Conservation (phyloP, 345 rosid species). For the Cardamine resedifolia region DNA sequence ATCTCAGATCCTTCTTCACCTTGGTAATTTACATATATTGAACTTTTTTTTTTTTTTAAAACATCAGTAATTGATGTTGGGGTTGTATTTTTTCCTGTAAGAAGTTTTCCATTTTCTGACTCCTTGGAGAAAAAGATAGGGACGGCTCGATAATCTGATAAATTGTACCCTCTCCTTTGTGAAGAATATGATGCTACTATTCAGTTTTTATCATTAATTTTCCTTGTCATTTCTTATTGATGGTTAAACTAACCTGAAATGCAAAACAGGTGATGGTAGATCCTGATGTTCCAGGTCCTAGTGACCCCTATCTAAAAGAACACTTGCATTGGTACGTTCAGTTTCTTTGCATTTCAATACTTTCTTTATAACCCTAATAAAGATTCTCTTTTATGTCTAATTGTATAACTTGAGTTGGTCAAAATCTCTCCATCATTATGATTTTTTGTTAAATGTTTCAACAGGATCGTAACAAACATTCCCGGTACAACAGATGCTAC, state of each 20-base stretch:
- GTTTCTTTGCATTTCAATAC: background rate
- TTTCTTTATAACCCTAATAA: slow-evolving; percentile 4
- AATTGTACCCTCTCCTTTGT: background rate
- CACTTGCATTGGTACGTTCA: slow-evolving; percentile 63
- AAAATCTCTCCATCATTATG: background rate
- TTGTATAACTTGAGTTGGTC: slow-evolving; percentile 3
- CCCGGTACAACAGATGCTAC: slow-evolving; percentile 72
- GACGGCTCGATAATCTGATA: slow-evolving; percentile 1
- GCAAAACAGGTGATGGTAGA: slow-evolving; percentile 60
- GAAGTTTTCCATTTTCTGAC: background rate
- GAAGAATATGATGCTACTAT: background rate
- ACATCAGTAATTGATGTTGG: background rate
- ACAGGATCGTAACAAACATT: slow-evolving; percentile 63
- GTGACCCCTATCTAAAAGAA: slow-evolving; percentile 63
- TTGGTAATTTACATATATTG: slow-evolving; percentile 42
- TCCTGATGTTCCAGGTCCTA: slow-evolving; percentile 77
- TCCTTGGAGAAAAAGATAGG: background rate
- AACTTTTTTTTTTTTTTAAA: background rate
- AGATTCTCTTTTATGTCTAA: background rate
- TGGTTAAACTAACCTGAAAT: slow-evolving; percentile 14
- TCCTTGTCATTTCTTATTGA: background rate
- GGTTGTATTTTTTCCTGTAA: background rate
- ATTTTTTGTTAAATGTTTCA: background rate
- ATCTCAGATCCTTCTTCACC: slow-evolving; percentile 66
- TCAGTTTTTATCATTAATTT: background rate